These are phyloP conservation scores for Claviceps pusilla DNA, from an alignment of 2,329 filamentous ascomycete genomes.

Conservation along the genomic window DNA sequence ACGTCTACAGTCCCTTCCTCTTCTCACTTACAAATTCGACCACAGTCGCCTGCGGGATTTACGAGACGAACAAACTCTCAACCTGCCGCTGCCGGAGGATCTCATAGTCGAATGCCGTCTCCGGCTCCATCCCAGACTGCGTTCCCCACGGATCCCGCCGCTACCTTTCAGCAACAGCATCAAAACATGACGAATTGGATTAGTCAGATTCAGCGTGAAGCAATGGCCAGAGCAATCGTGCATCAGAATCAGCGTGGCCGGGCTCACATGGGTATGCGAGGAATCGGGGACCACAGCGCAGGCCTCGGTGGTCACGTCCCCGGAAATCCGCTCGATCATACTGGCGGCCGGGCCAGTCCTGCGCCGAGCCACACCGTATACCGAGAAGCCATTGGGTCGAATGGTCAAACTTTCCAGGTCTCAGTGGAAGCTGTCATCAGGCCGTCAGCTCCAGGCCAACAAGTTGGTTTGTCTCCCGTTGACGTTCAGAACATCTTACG, in stretches of 20 bases:
- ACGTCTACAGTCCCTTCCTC: conserved; percentile 3
- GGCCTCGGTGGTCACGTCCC: conserved; percentile 7
- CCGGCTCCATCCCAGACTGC: conserved; percentile 9
- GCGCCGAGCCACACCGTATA: conserved; percentile 16
- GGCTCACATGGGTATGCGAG: conserved; percentile 25
- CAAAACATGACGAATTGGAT: conserved; percentile 31
- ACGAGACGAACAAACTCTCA: conserved; percentile 16
- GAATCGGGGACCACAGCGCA: conserved; percentile 20
- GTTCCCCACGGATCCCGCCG: conserved; percentile 15
- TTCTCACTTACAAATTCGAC: conserved; percentile 10
- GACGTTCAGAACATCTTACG: conserved; percentile 33
- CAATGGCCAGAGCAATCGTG: conserved; percentile 24
- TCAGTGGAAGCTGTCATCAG: conserved; percentile 22
- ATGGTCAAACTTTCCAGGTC: conserved; percentile 21
- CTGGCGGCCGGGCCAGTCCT: conserved; percentile 12
- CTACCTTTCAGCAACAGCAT: conserved; percentile 23
- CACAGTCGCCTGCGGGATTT: conserved; percentile 15
- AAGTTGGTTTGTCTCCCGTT: conserved; percentile 21
- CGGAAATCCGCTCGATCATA: conserved; percentile 11
- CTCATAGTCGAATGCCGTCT: conserved; percentile 18
- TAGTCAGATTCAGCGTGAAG: conserved; percentile 32
- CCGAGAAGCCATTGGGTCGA: conserved; percentile 19
- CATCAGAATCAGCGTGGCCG: conserved; percentile 29
- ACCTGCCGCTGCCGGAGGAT: conserved; percentile 13
- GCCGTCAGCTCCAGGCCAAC: conserved; percentile 7